Evolutionary conservation across 2,329 filamentous ascomycete genomes (phyloP), one percentile per base, ranked within the genome.

Genomic region (Arthrobotrys musiformis): DNA sequence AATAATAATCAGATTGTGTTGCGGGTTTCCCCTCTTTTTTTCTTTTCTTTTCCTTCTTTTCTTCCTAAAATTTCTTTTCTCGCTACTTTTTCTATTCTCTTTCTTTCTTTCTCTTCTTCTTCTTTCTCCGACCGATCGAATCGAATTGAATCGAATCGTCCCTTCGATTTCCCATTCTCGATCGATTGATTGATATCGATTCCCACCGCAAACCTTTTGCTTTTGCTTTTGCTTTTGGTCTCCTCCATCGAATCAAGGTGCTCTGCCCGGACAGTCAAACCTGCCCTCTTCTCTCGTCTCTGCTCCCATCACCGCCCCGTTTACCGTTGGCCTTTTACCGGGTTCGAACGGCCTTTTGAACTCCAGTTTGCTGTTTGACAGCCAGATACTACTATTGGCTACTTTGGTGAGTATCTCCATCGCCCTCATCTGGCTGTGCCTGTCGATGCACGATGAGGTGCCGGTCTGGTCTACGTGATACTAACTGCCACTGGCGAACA

Each of bases 321-420:
- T 40, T 40, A n/a, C 4, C 15, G 17, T 19, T 19, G 7, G 22
- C 46, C 48, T 58, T 58, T 66, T 66, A 66, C 62, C 62, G 62
- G 62, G 62, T 66, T 58, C 48, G 63, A 68, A 56, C 22, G 54
- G 35, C 2, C 44, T 15, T 19, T 54, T 19, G 28, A n/a, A n/a
- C n/a, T n/a, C n/a, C n/a, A n/a, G n/a, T n/a, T 19, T 19, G 22
- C 22, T 19, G 19, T 44, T 19, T 13, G 26, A 62, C 24, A 35
- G 30, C 30, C 30, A 35, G 5, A 35, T 11, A 35, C 30, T n/a
- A n/a, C n/a, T n/a, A n/a, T n/a, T n/a, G n/a, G n/a, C n/a, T n/a
- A n/a, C n/a, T n/a, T n/a, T n/a, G n/a, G n/a, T n/a, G n/a, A n/a
- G n/a, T n/a, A n/a, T n/a, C n/a, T n/a, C n/a, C n/a, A n/a, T n/a